Percentiles rank a stretch among this genome's conserved stretches.
These are phyloP conservation scores for Medicago truncatula DNA, from an alignment of 306 rosid species.

Conservation along the genomic window DNA sequence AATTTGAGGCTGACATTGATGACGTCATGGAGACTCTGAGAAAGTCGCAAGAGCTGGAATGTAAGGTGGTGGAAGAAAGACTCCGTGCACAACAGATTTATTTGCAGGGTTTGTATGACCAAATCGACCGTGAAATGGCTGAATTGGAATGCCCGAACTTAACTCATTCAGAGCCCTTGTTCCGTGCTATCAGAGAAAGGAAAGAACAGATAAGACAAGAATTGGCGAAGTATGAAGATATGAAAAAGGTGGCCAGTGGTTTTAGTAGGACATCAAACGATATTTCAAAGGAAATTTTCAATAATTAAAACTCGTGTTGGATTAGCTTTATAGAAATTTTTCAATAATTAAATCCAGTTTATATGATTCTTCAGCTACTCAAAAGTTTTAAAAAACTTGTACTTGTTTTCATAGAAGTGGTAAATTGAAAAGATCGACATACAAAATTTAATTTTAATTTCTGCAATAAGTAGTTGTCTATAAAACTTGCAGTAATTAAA, in stretches of 20 bases:
- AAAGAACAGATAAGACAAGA: slow-evolving; percentile 68
- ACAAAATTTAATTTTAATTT: background rate
- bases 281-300: slow-evolving; percentile 48
- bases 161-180: slow-evolving; percentile 45
- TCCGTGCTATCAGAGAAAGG: slow-evolving; percentile 51
- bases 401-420: background rate
- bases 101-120: slow-evolving; percentile 62
- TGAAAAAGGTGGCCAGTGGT: slow-evolving; percentile 67
- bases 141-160: slow-evolving; percentile 52
- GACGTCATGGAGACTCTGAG: slow-evolving; percentile 58
- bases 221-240: slow-evolving; percentile 54
- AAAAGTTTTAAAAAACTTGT: background rate
- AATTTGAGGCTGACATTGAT: slow-evolving; percentile 62
- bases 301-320: background rate
- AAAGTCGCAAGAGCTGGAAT: slow-evolving; percentile 74
- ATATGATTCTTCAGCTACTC: background rate
- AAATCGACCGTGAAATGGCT: slow-evolving; percentile 60
- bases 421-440: background rate
- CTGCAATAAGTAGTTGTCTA: background rate
- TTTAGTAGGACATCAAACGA: slow-evolving; percentile 59
- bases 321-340: slow-evolving; percentile 1
- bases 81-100: slow-evolving; percentile 62
- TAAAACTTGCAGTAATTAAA: background rate
- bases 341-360: background rate
- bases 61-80: slow-evolving; percentile 62